Base-by-base conservation (phyloP, 2,329 filamentous ascomycete species). In the Alternaria novae-zelandiae region DNA sequence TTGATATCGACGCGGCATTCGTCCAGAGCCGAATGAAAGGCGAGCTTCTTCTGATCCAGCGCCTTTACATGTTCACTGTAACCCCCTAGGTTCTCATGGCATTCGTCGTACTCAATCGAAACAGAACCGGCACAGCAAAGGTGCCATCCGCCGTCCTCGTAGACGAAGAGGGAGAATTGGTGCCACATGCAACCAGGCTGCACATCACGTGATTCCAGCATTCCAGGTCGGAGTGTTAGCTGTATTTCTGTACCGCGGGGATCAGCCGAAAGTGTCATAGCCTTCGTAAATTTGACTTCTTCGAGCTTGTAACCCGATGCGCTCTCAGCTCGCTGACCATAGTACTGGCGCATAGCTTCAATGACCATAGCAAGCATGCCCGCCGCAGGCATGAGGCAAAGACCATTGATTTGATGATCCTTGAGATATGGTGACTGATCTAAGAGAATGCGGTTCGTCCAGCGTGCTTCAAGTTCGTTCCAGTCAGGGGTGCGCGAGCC, bases 351-450 rank as follows among this genome's bases (percentile, higher is more conserved):
- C 23, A 51, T 47, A 26, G 62, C 62, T 20, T 65, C 65, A 6
- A 54, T 54, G 10, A 25, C 68, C 54, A 67, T 67, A 1, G 54
- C 44, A 13, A 67, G 25, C 46, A 58, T 65, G 6, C 55, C 65
- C 9, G 67, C 63, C 15, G 44, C 51, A 9, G 76, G 78, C 59
- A 71, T 77, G 3, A 79, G 50, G 13, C 73, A 61, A 1, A 66
- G 55, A 17, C 65, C 65, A 3, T 50, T 58, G 15, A 79, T 59
- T 6, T 43, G 74, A 63, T 87, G 83, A 36, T 84, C 82, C 0
- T 67, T 63, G 2, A 86, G 56, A 84, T 85, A 87, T 0, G 82
- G 79, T 13, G 59, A 1, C 76, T 64, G 30, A 82, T 76, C 60
- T 7, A 63, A 0, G 62, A 2, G 80, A 51, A 8, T 74, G 64